These are phyloP conservation scores for Metarhizium anisopliae DNA, from an alignment of 2,329 filamentous ascomycete species.

Conservation along the genomic window DNA sequence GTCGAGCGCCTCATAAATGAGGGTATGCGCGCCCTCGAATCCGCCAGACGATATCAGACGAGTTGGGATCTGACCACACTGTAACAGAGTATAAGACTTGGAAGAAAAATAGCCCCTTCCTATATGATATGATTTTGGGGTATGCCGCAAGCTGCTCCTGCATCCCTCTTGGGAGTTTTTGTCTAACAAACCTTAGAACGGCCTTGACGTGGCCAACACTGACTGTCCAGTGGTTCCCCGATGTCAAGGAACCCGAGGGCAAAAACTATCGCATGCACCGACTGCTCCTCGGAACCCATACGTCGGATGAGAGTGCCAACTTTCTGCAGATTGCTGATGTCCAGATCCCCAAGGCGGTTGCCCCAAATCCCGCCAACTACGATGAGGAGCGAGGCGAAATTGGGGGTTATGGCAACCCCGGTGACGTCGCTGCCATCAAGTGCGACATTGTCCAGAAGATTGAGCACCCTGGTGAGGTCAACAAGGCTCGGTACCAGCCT, in stretches of 20 bases:
- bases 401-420: slow-evolving; percentile 77
- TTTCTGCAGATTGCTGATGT: slow-evolving; percentile 93
- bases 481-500: slow-evolving; percentile 96
- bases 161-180: not conserved
- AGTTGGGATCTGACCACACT: not conserved
- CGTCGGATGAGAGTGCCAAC: slow-evolving; percentile 75
- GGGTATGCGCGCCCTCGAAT: slow-evolving; percentile 36
- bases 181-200: slow-evolving; percentile 43
- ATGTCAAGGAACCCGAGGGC: slow-evolving; percentile 78
- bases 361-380: slow-evolving; percentile 72
- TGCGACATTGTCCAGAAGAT: slow-evolving; percentile 94
- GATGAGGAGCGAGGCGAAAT: slow-evolving; percentile 90
- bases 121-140: slow-evolving; percentile 96
- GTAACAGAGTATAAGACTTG: slow-evolving; percentile 91
- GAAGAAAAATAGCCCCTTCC: slow-evolving; percentile 99
- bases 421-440: slow-evolving; percentile 63
- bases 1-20: slow-evolving; percentile 92
- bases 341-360: slow-evolving; percentile 73
- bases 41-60: not conserved
- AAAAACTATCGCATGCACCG: slow-evolving; percentile 85
- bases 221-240: slow-evolving; percentile 96
- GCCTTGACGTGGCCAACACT: slow-evolving; percentile 96
- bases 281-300: slow-evolving; percentile 89
- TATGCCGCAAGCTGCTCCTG: slow-evolving; percentile 18
- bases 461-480: slow-evolving; percentile 92